Conservation (phyloP, 2,329 filamentous ascomycete genomes). For the Fusarium avenaceum region DNA sequence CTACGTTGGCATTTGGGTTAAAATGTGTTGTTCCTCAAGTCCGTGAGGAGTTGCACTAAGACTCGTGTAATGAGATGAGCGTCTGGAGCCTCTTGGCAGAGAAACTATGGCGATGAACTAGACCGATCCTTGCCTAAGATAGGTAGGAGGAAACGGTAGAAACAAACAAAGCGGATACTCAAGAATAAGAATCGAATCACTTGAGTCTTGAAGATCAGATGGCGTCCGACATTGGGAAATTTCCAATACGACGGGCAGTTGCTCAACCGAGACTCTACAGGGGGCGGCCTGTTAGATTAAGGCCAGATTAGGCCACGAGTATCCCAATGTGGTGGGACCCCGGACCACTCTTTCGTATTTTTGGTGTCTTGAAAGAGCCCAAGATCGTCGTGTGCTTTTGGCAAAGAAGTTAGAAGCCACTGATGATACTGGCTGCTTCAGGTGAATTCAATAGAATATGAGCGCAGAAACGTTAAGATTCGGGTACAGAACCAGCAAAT, state of each 20-base stretch:
- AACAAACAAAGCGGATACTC: constrained; percentile 36
- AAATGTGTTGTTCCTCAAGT: no score
- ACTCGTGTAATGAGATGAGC: constrained; percentile 27
- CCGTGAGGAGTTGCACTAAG: constrained; percentile 4
- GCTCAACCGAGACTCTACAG: constrained; percentile 22
- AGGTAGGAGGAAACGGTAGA: constrained; percentile 35
- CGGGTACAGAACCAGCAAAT: background rate
- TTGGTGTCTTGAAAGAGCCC: constrained; percentile 18
- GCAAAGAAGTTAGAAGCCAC: constrained; percentile 28
- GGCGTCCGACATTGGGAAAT: constrained; percentile 7
- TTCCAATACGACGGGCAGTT: constrained; percentile 29
- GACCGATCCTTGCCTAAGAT: constrained; percentile 16
- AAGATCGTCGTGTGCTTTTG: constrained; percentile 26
- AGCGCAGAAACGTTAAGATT: background rate
- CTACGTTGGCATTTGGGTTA: background rate
- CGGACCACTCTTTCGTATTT: constrained; percentile 31
- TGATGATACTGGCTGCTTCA: constrained; percentile 43
- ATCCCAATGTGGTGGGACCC: constrained; percentile 44
- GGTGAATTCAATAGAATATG: constrained; percentile 34
- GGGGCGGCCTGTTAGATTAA: constrained; percentile 37
- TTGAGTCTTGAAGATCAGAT: constrained; percentile 16
- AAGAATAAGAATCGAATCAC: constrained; percentile 6
- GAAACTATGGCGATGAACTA: constrained; percentile 13
- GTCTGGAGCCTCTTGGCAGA: constrained; percentile 17
- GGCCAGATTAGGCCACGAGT: constrained; percentile 35